Evolutionary conservation across 31 red algal species (phyloP).

Genomic region (Asparagopsis taxiformis): DNA sequence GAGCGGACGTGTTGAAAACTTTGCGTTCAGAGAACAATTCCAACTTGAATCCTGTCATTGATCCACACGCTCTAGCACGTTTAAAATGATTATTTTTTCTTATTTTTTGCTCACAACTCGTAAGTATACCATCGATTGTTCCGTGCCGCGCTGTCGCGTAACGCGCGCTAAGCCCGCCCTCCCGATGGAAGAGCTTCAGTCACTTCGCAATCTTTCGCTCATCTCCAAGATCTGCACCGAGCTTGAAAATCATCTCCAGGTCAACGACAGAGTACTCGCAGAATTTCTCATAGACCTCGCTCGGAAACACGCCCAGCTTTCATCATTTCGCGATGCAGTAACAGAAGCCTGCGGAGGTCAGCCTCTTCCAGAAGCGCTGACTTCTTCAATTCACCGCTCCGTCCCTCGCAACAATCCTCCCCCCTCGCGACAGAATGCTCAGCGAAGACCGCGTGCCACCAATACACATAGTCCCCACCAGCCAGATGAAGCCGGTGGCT

Average conservation of each 20-base stretch:
- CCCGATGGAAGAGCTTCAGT: constrained; percentile 79
- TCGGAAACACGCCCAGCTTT: constrained; percentile 31
- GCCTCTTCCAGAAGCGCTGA: constrained; percentile 32
- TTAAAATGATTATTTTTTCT: too few relatives aligned
- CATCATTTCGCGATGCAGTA: constrained; percentile 31
- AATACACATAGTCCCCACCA: neutral
- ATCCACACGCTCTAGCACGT: too few relatives aligned
- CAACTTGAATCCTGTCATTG: too few relatives aligned
- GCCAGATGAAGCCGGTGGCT: constrained; percentile 6
- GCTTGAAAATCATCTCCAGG: constrained; percentile 73
- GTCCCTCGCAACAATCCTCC: constrained; percentile 9
- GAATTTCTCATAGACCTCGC: constrained; percentile 82
- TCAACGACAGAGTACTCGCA: constrained; percentile 65
- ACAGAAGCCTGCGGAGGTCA: constrained; percentile 26
- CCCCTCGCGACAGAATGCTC: constrained; percentile 6
- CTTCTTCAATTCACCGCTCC: constrained; percentile 38
- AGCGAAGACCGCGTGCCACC: constrained; percentile 6
- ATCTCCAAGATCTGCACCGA: constrained; percentile 67
- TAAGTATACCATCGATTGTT: too few relatives aligned
- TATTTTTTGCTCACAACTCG: too few relatives aligned
- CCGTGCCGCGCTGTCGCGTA: too few relatives aligned
- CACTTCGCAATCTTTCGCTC: constrained; percentile 63
- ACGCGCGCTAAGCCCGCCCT: too few relatives aligned
- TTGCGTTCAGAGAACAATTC: too few relatives aligned
- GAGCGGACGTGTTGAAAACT: too few relatives aligned